These are phyloP conservation scores for Nannizzia gypsea DNA, from an alignment of 2,329 filamentous ascomycete species.

Conservation along the genomic window DNA sequence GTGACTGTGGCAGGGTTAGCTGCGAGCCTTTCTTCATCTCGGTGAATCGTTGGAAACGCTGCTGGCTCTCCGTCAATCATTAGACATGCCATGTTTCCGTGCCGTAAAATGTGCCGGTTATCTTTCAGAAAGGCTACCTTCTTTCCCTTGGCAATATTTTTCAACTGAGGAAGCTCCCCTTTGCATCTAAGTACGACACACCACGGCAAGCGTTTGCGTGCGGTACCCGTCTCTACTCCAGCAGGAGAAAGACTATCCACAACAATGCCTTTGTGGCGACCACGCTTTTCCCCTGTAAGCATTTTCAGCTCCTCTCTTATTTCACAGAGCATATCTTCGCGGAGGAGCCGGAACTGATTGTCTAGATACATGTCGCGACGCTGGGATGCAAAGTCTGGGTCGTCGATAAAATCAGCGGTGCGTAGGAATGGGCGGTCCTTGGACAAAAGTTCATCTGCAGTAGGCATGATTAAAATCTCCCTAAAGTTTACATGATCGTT, in stretches of 20 bases:
- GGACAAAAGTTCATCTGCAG: conserved; percentile 34
- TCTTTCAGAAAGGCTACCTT: conserved; percentile 19
- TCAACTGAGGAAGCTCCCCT: conserved; percentile 36
- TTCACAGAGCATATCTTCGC: conserved; percentile 46
- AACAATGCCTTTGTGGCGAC: conserved; percentile 13
- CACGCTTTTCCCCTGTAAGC: conserved; percentile 25
- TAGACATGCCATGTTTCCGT: conserved; percentile 21
- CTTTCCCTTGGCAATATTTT: conserved; percentile 11
- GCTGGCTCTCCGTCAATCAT: conserved; percentile 19
- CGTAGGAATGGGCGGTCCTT: conserved; percentile 16
- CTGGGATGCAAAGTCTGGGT: conserved; percentile 35
- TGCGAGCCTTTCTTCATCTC: conserved; percentile 38
- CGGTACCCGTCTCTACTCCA: conserved; percentile 15
- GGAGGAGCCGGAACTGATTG: conserved; percentile 45
- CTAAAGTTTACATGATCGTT: conserved; percentile 40
- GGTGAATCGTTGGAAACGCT: conserved; percentile 20
- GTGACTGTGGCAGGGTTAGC: conserved; percentile 17
- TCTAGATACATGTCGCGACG: conserved; percentile 39
- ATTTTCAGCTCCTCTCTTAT: conserved; percentile 38
- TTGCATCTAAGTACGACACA: conserved; percentile 36
- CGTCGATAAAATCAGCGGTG: conserved; percentile 11
- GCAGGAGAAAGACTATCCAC: conserved; percentile 25
- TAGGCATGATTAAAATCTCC: conserved; percentile 41
- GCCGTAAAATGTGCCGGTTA: conserved; percentile 20
- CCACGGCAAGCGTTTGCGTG: conserved; percentile 19